Base-by-base conservation (phyloP, 129 eudicot genomes). In the Arctium lappa region DNA sequence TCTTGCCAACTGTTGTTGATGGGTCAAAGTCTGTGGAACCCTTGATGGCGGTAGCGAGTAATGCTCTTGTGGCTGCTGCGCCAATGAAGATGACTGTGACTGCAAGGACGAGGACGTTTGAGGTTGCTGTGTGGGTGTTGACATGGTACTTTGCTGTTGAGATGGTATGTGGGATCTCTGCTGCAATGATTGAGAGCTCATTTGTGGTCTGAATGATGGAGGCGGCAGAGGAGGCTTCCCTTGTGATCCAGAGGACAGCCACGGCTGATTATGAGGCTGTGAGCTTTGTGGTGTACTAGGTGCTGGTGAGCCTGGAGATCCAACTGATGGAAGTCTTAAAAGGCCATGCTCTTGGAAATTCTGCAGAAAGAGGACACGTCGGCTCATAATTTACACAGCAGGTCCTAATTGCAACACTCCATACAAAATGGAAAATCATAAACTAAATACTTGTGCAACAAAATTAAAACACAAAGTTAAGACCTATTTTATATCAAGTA, bases 141-240 rank as follows among this genome's bases (percentile, higher is more conserved):
- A 42, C 72, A 87, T 65, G 6, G 82, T 46, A 75, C 80, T 88
- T 60, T 88, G 97, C 70, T 87, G 91, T 53, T 85, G 97, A 81
- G 83, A 88, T 69, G 92, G 85, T 13, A 88, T 40, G 65, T 84
- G 92, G 56, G 99, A 80, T 80, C 97, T 88, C 66, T 85, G 97
- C 68, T 86, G 97, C 80, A 90, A 74, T 15, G 93, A 81, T 76
- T 88, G 99, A 12, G 94, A 83, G 80, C 72, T 90, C 22, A 86
- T 73, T 72, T 84, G 90, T 4, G 97, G 94, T 86, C 97, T 91
- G 79, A 81, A 81, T 53, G 93, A 77, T 74, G 92, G 85, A 42
- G 91, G 82, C 50, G 99, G 90, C 74, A 95, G 76, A 33, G 97
- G 94, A 31, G 97, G 97, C 79, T 89, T 91, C 74, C 93, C 97